These are phyloP conservation scores for Ceratocystis cacaofunesta DNA, from an alignment of 2,329 filamentous ascomycete species.

Conservation along the genomic window DNA sequence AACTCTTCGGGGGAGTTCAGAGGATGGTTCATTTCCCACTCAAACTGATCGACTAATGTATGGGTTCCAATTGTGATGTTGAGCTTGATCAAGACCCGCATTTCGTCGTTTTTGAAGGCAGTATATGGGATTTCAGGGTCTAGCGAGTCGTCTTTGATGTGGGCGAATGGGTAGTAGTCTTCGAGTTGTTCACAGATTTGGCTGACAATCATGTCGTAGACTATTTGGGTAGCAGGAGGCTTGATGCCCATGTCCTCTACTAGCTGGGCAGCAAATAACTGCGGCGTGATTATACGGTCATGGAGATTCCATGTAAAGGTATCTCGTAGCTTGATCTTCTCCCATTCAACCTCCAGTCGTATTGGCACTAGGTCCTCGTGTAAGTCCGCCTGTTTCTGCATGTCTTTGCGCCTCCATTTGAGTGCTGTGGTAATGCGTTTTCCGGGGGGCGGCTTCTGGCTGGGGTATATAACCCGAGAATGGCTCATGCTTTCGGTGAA, in stretches of 20 bases:
- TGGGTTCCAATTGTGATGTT: conserved; percentile 96
- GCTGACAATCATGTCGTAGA: conserved; percentile 43
- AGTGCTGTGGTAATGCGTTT: conserved; percentile 59
- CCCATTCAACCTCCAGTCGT: conserved; percentile 83
- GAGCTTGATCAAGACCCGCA: conserved; percentile 88
- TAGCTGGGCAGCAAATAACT: conserved; percentile 75
- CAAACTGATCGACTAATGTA: conserved; percentile 90
- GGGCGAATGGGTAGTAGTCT: conserved; percentile 87
- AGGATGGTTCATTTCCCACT: conserved; percentile 97
- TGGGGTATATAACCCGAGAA: conserved; percentile 64
- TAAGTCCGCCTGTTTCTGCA: conserved; percentile 74
- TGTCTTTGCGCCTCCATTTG: conserved; percentile 63
- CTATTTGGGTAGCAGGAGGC: conserved; percentile 50
- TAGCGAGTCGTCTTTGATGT: conserved; percentile 74
- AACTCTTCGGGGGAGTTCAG: conserved; percentile 91
- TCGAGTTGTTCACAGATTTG: conserved; percentile 80
- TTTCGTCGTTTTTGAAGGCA: conserved; percentile 97
- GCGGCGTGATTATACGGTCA: conserved; percentile 65
- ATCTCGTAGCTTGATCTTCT: conserved; percentile 88
- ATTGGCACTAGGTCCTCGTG: conserved; percentile 85
- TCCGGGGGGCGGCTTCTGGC: conserved; percentile 59
- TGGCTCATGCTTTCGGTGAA: conserved; percentile 57
- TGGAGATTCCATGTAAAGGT: conserved; percentile 98
- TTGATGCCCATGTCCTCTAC: conserved; percentile 81
- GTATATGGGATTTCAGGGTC: conserved; percentile 82